These are phyloP conservation scores for Geotrichum histeridarum DNA, from an alignment of 1,139 yeast genomes.

Conservation along the genomic window DNA sequence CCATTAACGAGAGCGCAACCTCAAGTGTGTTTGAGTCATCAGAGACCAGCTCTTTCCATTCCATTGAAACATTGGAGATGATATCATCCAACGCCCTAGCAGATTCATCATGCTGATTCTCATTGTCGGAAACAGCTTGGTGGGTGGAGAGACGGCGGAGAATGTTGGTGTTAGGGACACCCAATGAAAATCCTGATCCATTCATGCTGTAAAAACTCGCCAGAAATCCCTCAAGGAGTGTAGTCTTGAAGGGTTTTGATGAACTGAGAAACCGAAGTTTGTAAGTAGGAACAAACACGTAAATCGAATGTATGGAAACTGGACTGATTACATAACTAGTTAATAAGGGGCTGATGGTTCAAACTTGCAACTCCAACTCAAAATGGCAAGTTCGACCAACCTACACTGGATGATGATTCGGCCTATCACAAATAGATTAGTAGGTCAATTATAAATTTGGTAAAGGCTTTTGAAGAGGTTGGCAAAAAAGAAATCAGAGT, in stretches of 20 bases:
- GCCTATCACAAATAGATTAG: too few relatives aligned
- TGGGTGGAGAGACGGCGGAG: conserved; percentile 17
- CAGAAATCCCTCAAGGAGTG: neutral
- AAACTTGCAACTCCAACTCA: too few relatives aligned
- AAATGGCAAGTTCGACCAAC: too few relatives aligned
- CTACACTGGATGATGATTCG: too few relatives aligned
- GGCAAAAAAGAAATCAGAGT: too few relatives aligned
- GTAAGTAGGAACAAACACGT: neutral
- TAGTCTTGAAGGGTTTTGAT: neutral
- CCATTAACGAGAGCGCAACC: conserved; percentile 72
- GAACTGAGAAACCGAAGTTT: neutral
- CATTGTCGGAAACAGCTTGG: neutral
- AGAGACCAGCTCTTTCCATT: conserved; percentile 38
- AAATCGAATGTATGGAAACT: neutral
- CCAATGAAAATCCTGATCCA: conserved; percentile 10
- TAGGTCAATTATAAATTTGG: too few relatives aligned
- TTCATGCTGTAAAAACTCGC: conserved; percentile 4
- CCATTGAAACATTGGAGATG: conserved; percentile 19
- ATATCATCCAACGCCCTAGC: conserved; percentile 14
- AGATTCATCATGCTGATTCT: neutral
- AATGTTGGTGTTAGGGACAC: conserved; percentile 14
- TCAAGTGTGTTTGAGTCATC: conserved; percentile 72
- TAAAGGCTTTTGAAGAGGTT: too few relatives aligned
- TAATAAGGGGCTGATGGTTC: too few relatives aligned
- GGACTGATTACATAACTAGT: neutral